phyloP scores from a whole-genome alignment of 2,329 filamentous ascomycete species.

The Claviceps sp. region DNA sequence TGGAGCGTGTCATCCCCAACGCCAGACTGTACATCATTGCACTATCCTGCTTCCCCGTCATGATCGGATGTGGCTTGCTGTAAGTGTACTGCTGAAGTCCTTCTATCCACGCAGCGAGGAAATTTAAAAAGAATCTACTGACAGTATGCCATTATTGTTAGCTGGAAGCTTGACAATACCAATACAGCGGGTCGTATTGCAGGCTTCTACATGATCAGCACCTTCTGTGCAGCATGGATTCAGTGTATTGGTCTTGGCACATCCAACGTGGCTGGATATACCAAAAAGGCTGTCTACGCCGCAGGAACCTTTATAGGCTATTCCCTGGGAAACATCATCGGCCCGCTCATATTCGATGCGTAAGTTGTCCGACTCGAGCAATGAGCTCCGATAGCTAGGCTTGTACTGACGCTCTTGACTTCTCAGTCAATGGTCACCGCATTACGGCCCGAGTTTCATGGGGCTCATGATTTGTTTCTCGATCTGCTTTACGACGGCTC shows the following conservation, averaged over 20 bases:
- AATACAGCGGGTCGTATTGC: constrained; percentile 13
- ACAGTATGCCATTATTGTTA: background rate
- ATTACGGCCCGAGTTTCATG: constrained; percentile 16
- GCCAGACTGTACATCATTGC: constrained; percentile 16
- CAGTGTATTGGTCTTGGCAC: constrained; percentile 19
- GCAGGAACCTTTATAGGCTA: constrained; percentile 18
- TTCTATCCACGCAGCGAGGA: background rate
- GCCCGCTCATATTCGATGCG: constrained; percentile 20
- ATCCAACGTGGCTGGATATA: constrained; percentile 20
- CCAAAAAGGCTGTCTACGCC: constrained; percentile 15
- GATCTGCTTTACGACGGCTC: constrained; percentile 16
- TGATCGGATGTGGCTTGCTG: constrained; percentile 16
- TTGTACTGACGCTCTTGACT: background rate
- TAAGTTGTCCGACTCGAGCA: constrained; percentile 2
- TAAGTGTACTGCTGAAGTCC: constrained; percentile 9
- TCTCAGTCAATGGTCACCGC: constrained; percentile 15
- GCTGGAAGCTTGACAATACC: constrained; percentile 13
- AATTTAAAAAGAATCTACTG: background rate
- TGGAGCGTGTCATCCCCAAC: constrained; percentile 13
- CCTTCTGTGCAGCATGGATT: constrained; percentile 18
- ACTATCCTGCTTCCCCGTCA: constrained; percentile 14
- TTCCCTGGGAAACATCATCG: constrained; percentile 21
- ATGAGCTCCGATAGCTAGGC: background rate
- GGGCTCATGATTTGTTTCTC: constrained; percentile 21
- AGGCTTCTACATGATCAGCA: constrained; percentile 18